phyloP scores from a whole-genome alignment of 345 rosid genomes.

The Draba incana region DNA sequence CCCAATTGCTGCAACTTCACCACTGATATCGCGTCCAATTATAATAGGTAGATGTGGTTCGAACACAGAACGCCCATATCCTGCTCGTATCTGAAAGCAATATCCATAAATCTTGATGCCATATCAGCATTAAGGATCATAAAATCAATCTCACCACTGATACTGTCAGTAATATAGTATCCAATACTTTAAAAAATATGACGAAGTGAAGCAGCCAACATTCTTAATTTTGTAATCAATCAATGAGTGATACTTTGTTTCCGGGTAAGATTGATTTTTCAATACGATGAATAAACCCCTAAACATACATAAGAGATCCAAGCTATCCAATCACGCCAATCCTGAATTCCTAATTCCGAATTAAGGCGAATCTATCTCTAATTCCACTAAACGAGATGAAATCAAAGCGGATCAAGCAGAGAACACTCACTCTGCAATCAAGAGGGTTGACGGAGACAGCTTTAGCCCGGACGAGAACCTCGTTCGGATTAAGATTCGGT shows the following conservation, averaged over 20 bases:
- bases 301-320: constrained; percentile 9
- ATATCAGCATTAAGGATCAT: constrained; percentile 9
- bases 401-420: constrained; percentile 26
- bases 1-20: constrained; percentile 88
- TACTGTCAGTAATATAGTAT: too few relatives aligned
- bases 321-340: constrained; percentile 9
- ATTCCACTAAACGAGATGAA: constrained; percentile 26
- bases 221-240: background rate
- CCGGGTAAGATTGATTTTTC: too few relatives aligned
- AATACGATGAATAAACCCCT: background rate
- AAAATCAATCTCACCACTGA: background rate
- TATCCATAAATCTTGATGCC: background rate
- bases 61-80: constrained; percentile 94
- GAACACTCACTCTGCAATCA: constrained; percentile 73
- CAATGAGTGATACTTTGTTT: too few relatives aligned
- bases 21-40: constrained; percentile 91
- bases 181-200: background rate
- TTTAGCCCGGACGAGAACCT: constrained; percentile 80
- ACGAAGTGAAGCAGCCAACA: background rate
- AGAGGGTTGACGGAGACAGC: constrained; percentile 96
- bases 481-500: constrained; percentile 73
- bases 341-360: background rate
- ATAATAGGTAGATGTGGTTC: constrained; percentile 85
- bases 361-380: background rate
- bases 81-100: constrained; percentile 80